phyloP scores from a whole-genome alignment of 1,284 basidiomycete genomes.

The Abortiporus biennis region DNA sequence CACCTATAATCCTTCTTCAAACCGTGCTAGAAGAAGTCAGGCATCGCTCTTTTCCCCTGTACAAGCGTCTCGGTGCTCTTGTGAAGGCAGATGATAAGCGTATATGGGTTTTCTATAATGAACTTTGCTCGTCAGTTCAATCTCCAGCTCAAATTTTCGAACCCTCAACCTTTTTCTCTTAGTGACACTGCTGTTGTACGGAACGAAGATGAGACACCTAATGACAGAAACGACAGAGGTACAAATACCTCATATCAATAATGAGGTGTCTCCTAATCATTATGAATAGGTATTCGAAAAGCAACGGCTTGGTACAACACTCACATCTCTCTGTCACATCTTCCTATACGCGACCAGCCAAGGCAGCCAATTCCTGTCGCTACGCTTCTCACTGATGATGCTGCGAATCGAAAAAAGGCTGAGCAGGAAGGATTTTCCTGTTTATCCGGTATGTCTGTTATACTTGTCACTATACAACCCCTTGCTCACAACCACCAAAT shows the following conservation, averaged over 20 bases:
- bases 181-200: constrained; percentile 69
- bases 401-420: constrained; percentile 77
- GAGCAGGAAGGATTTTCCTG: constrained; percentile 61
- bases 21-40: constrained; percentile 96
- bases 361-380: constrained; percentile 49
- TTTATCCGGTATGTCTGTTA: constrained; percentile 47
- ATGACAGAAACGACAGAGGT: constrained; percentile 93
- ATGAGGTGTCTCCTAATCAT: no score
- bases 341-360: constrained; percentile 41
- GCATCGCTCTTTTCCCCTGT: constrained; percentile 89
- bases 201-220: constrained; percentile 74
- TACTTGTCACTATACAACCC: not conserved
- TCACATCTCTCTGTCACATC: constrained; percentile 56
- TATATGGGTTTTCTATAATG: constrained; percentile 90
- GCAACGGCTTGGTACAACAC: constrained; percentile 81
- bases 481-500: not conserved
- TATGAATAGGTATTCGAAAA: constrained; percentile 78
- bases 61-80: constrained; percentile 84
- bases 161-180: constrained; percentile 8
- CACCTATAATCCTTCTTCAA: constrained; percentile 87
- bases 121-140: constrained; percentile 69
- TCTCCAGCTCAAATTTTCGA: constrained; percentile 1
- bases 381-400: constrained; percentile 87
- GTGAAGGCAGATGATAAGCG: constrained; percentile 76
- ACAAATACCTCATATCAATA: constrained; percentile 11